These are phyloP conservation scores for Solanum peruvianum DNA, from an alignment of 257 asterid genomes.

Conservation along the genomic window DNA sequence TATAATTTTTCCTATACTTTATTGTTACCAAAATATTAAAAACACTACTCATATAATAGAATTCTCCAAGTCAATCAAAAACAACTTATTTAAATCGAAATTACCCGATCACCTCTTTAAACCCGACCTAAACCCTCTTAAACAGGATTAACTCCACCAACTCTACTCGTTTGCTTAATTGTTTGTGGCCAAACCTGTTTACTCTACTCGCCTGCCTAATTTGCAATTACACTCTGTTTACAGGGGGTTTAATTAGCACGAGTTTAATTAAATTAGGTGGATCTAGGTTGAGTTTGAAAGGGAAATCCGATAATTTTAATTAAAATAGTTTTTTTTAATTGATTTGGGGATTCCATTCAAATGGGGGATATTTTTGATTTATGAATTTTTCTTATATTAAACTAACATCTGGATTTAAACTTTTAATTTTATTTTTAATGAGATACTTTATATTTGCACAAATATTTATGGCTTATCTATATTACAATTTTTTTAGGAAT, in stretches of 20 bases:
- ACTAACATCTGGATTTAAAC: neutral
- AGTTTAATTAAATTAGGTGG: neutral
- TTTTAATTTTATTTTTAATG: neutral
- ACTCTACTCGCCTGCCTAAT: slow-evolving; percentile 67
- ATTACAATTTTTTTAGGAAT: too few species aligned
- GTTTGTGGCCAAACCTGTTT: slow-evolving; percentile 90
- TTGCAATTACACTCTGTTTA: neutral
- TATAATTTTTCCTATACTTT: neutral
- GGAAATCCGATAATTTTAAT: neutral
- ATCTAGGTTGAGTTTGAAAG: neutral
- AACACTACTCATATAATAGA: neutral
- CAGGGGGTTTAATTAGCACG: neutral
- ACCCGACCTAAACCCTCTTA: neutral
- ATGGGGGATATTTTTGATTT: neutral
- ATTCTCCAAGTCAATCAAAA: neutral
- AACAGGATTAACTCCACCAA: slow-evolving; percentile 87
- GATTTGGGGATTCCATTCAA: neutral
- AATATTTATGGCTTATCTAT: neutral
- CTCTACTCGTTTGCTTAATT: slow-evolving; percentile 92
- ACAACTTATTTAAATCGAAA: neutral
- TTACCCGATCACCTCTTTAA: neutral
- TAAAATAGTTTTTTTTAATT: neutral
- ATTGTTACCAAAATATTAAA: neutral
- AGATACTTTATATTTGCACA: neutral
- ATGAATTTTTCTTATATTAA: neutral